Conservation (phyloP, 495 filamentous ascomycete species). For the Astrothelium subdiscretum region DNA sequence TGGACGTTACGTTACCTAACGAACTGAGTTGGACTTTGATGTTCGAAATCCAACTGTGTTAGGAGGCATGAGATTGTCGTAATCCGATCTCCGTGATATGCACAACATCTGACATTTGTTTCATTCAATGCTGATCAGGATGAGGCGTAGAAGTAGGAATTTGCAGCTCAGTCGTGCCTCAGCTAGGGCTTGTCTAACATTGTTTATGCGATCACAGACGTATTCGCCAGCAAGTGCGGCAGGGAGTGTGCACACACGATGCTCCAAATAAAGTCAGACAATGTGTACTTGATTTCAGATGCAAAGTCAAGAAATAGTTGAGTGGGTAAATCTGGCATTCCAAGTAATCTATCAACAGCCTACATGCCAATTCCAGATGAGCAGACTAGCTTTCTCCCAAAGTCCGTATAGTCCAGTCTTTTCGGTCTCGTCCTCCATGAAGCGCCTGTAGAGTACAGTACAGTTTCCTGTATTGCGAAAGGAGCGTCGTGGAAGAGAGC, state of each 20-base stretch:
- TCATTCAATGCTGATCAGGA: not conserved
- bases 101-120: not conserved
- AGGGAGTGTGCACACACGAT: too few relatives aligned
- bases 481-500: not conserved
- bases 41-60: too few relatives aligned
- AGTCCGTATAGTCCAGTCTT: not conserved
- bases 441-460: not conserved
- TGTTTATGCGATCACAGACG: not conserved
- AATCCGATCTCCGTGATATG: not conserved
- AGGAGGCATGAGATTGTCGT: too few relatives aligned
- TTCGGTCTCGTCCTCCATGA: slow-evolving; percentile 4
- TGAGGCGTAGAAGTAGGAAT: not conserved
- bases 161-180: not conserved
- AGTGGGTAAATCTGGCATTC: slow-evolving; percentile 21
- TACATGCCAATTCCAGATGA: slow-evolving; percentile 16
- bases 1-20: too few relatives aligned
- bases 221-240: too few relatives aligned
- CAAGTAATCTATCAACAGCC: slow-evolving; percentile 1
- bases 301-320: slow-evolving; percentile 1
- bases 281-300: not conserved
- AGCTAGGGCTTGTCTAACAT: not conserved
- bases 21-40: not conserved
- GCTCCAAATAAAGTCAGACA: too few relatives aligned
- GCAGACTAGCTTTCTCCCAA: slow-evolving; percentile 1
- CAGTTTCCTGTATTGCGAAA: not conserved